Conservation (phyloP, 2,329 filamentous ascomycete species). For the Sporothrix euskadiensis region DNA sequence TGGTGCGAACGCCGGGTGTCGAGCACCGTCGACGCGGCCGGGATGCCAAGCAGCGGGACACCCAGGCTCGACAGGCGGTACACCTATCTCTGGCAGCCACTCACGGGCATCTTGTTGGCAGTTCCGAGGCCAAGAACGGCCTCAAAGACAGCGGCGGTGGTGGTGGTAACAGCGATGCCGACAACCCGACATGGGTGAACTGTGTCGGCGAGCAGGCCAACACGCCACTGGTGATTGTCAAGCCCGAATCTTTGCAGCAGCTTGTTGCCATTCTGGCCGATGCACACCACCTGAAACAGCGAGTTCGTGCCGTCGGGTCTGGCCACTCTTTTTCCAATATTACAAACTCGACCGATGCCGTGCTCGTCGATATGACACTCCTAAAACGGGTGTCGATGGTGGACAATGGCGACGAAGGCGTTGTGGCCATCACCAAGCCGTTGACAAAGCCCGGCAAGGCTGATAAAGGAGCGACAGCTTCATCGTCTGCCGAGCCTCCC, state of each 20-base stretch:
- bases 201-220: constrained; percentile 35
- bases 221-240: constrained; percentile 31
- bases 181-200: constrained; percentile 32
- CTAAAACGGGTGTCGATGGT: constrained; percentile 32
- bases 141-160: background rate
- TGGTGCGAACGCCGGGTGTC: constrained; percentile 24
- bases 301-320: constrained; percentile 36
- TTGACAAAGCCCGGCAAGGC: background rate
- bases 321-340: constrained; percentile 38
- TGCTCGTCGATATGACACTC: constrained; percentile 33
- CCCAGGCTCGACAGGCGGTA: constrained; percentile 26
- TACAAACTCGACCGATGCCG: constrained; percentile 31
- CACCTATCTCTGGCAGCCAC: constrained; percentile 27
- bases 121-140: constrained; percentile 14
- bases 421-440: constrained; percentile 26
- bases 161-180: background rate
- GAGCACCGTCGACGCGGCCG: constrained; percentile 26
- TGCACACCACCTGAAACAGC: constrained; percentile 30
- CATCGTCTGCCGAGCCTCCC: background rate
- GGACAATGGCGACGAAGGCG: constrained; percentile 32
- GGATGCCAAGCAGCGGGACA: constrained; percentile 27
- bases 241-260: constrained; percentile 33
- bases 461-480: background rate
- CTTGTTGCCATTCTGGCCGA: constrained; percentile 34
- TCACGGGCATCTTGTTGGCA: constrained; percentile 20